Evolutionary conservation across 768 basidiomycete species (phyloP).

Genomic region (Lactarius pseudohatsudake): DNA sequence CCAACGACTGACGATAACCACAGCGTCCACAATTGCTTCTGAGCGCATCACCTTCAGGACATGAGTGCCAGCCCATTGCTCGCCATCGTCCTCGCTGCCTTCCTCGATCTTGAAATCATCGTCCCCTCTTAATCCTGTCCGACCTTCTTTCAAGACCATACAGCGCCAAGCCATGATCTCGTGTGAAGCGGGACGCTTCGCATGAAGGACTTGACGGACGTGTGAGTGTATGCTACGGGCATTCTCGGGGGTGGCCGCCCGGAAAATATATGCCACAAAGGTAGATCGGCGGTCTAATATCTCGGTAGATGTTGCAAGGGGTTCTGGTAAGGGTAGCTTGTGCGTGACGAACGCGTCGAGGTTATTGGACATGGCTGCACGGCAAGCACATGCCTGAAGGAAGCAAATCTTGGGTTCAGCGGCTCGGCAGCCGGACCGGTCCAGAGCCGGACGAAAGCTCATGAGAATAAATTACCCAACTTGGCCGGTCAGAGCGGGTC

Average conservation of each 20-base stretch:
- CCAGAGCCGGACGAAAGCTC: background rate
- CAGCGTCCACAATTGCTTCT: constrained; percentile 72
- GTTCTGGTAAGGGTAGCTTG: constrained; percentile 45
- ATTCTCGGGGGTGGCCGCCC: constrained; percentile 50
- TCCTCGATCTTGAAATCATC: constrained; percentile 72
- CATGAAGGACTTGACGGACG: constrained; percentile 58
- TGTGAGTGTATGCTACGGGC: constrained; percentile 52
- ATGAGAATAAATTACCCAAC: background rate
- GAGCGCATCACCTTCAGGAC: constrained; percentile 67
- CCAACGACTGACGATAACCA: constrained; percentile 80
- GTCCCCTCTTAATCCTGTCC: constrained; percentile 63
- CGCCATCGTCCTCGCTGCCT: constrained; percentile 74
- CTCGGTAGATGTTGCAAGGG: constrained; percentile 64
- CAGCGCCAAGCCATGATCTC: constrained; percentile 80
- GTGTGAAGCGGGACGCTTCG: constrained; percentile 58
- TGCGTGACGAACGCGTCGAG: constrained; percentile 56
- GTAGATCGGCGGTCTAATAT: constrained; percentile 72
- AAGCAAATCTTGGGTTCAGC: background rate
- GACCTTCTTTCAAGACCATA: constrained; percentile 66
- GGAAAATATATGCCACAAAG: constrained; percentile 66
- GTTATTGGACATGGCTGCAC: constrained; percentile 36
- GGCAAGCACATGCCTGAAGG: background rate
- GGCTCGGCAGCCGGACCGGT: background rate
- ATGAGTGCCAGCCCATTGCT: constrained; percentile 65
- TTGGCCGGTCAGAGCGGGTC: background rate